These are phyloP conservation scores for Chiua virens DNA, from an alignment of 768 basidiomycete species.

Conservation along the genomic window DNA sequence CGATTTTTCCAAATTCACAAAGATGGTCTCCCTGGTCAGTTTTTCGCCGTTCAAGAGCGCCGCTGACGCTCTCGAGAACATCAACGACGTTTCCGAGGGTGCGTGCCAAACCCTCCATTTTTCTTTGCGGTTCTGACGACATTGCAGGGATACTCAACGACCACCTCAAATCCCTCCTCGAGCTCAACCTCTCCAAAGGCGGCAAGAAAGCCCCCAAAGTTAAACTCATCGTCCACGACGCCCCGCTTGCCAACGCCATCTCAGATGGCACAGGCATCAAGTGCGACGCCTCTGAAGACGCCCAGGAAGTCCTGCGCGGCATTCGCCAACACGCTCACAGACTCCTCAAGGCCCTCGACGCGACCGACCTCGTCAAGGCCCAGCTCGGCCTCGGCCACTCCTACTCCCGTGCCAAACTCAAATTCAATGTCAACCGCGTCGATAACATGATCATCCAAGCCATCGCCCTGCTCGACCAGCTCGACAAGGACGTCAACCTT, in stretches of 20 bases:
- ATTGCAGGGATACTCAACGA: constrained; percentile 78
- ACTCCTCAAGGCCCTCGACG: constrained; percentile 84
- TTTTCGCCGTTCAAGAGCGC: constrained; percentile 95
- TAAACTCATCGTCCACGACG: constrained; percentile 78
- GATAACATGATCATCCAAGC: constrained; percentile 99
- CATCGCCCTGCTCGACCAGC: constrained; percentile 95
- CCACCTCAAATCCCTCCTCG: constrained; percentile 77
- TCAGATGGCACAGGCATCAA: constrained; percentile 67
- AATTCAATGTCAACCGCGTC: constrained; percentile 94
- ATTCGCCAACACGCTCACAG: constrained; percentile 90
- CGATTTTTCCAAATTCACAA: constrained; percentile 85
- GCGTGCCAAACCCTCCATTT: constrained; percentile 20
- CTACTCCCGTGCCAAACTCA: constrained; percentile 95
- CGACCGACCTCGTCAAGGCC: constrained; percentile 85
- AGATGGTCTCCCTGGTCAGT: constrained; percentile 88
- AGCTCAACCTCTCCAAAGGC: constrained; percentile 78
- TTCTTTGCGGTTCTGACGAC: background rate
- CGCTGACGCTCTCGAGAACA: constrained; percentile 91
- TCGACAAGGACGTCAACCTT: constrained; percentile 99
- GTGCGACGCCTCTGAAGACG: constrained; percentile 79
- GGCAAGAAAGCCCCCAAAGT: constrained; percentile 67
- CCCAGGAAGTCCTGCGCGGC: constrained; percentile 86
- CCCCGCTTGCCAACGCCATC: constrained; percentile 72
- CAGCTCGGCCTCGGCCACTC: constrained; percentile 98
- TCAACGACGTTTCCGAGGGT: constrained; percentile 97